phyloP scores from a whole-genome alignment of 345 rosid species.

The Sonneratia caseolaris region DNA sequence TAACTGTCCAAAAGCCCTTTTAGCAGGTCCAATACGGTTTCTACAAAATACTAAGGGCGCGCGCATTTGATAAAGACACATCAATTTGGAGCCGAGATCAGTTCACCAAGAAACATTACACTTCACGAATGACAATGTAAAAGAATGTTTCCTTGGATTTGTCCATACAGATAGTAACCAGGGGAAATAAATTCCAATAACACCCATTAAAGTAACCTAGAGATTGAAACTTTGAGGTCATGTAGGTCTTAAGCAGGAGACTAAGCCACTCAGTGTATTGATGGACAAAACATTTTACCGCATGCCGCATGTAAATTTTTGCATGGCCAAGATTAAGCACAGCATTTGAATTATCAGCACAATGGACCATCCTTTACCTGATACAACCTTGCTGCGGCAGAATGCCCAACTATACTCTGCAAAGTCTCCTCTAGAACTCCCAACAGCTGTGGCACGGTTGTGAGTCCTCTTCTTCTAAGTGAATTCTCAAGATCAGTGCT shows the following conservation, averaged over 20 bases:
- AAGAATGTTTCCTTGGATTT: background rate
- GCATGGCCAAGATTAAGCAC: background rate
- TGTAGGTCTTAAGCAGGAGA: background rate
- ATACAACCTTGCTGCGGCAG: constrained; percentile 36
- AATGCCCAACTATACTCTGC: constrained; percentile 48
- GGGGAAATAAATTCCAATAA: background rate
- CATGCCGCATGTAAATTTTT: background rate
- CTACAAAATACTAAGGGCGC: background rate
- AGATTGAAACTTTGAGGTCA: background rate
- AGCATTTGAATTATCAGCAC: background rate
- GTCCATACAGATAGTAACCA: background rate
- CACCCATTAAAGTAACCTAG: background rate
- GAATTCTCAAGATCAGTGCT: constrained; percentile 40
- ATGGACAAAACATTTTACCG: background rate
- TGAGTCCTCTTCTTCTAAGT: constrained; percentile 45
- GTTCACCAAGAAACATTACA: background rate
- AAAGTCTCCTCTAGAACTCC: constrained; percentile 51
- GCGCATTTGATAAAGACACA: background rate
- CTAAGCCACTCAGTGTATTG: background rate
- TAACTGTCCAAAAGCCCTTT: background rate
- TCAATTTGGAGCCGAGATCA: background rate
- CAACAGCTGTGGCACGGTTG: constrained; percentile 57
- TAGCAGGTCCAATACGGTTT: background rate
- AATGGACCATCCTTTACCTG: constrained; percentile 37
- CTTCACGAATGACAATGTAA: background rate